Evolutionary conservation across 1,284 basidiomycete species (phyloP).

Genomic region (Termitomyces sp.): DNA sequence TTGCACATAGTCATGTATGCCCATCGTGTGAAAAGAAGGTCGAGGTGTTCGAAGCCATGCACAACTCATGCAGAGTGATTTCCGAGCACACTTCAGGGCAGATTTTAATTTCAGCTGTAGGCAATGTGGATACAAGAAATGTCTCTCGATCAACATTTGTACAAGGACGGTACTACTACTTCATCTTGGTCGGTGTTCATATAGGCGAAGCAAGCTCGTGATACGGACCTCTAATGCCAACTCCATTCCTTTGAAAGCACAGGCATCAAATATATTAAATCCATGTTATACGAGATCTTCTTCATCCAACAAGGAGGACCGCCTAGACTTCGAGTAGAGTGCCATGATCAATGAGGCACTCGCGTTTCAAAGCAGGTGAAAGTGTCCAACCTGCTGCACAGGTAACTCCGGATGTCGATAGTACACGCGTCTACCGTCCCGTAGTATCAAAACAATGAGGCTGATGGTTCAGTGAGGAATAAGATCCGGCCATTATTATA

Average conservation of each 20-base stretch:
- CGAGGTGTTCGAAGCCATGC: not conserved
- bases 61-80: not conserved
- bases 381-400: not conserved
- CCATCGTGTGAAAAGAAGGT: slow-evolving; percentile 2
- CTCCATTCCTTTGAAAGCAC: not conserved
- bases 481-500: not conserved
- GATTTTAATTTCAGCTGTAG: not conserved
- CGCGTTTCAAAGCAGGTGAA: not conserved
- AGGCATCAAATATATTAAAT: too few species aligned
- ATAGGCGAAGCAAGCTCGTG: not conserved
- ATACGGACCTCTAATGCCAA: not conserved
- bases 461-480: not conserved
- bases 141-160: not conserved
- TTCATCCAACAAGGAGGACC: not conserved
- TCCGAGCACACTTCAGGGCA: not conserved
- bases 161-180: not conserved
- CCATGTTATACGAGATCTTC: not conserved
- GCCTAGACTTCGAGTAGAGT: not conserved
- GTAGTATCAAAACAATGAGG: not conserved
- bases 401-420: not conserved
- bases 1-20: not conserved
- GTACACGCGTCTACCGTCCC: not conserved
- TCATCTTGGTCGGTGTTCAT: not conserved
- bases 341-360: not conserved
- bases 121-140: not conserved